Conservation (phyloP, 192 early-diverging fungal species). For the Umbelopsis sp. region DNA sequence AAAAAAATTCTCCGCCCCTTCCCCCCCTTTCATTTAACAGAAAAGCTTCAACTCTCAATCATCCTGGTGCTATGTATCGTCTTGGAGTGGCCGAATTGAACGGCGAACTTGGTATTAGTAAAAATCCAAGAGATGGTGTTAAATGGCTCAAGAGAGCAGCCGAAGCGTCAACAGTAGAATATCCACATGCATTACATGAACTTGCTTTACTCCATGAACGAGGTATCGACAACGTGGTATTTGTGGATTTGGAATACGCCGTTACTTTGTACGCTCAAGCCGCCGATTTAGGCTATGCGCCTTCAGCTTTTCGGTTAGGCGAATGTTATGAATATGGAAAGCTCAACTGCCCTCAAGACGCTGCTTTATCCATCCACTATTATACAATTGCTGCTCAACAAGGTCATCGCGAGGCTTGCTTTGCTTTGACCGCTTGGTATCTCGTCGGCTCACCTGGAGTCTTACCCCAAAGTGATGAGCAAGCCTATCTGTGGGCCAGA, state of each 20-base stretch:
- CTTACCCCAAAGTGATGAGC: slow-evolving; percentile 45
- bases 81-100: slow-evolving; percentile 42
- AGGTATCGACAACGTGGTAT: slow-evolving; percentile 57
- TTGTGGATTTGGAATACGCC: slow-evolving; percentile 59
- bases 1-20: neutral
- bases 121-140: slow-evolving; percentile 58
- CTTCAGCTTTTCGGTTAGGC: slow-evolving; percentile 58
- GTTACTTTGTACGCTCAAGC: slow-evolving; percentile 59
- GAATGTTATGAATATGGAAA: slow-evolving; percentile 63
- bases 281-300: slow-evolving; percentile 61
- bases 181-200: slow-evolving; percentile 63
- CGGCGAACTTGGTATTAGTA: slow-evolving; percentile 54
- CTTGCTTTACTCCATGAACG: slow-evolving; percentile 58
- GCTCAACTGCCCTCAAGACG: slow-evolving; percentile 47
- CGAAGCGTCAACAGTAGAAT: slow-evolving; percentile 57
- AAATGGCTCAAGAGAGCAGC: slow-evolving; percentile 64
- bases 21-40: slow-evolving; percentile 7
- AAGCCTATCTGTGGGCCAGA: slow-evolving; percentile 56
- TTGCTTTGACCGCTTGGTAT: slow-evolving; percentile 63
- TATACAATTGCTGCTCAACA: slow-evolving; percentile 60
- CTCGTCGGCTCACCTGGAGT: slow-evolving; percentile 49
- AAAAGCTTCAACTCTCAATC: slow-evolving; percentile 40
- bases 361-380: slow-evolving; percentile 50
- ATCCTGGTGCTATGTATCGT: slow-evolving; percentile 67
- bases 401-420: slow-evolving; percentile 59